phyloP scores from a whole-genome alignment of 257 asterid species.

The Jasminum sambac region DNA sequence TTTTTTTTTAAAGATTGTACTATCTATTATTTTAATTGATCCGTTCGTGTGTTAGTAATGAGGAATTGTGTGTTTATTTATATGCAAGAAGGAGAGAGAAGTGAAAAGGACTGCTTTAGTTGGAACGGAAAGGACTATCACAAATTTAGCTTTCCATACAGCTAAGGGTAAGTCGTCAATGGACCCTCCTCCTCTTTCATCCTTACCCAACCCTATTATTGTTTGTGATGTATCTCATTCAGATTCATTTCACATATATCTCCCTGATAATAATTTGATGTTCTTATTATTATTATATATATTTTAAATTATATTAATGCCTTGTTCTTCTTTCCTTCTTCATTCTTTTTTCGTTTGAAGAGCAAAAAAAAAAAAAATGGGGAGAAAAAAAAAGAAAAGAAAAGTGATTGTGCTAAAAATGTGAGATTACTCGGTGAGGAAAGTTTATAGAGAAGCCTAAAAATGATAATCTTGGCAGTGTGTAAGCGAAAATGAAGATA shows the following conservation, averaged over 20 bases:
- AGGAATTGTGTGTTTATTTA: conserved; percentile 28
- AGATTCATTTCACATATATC: neutral
- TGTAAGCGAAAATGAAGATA: no score
- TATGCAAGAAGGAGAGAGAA: conserved; percentile 19
- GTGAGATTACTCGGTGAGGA: no score
- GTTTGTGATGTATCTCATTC: neutral
- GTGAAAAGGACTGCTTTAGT: conserved; percentile 28
- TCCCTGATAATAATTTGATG: neutral
- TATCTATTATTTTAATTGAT: neutral
- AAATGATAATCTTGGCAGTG: no score
- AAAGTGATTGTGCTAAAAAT: no score
- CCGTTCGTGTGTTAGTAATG: conserved; percentile 19
- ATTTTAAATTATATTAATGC: no score
- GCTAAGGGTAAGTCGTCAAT: conserved; percentile 66
- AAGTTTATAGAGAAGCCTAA: no score
- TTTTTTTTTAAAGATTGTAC: neutral
- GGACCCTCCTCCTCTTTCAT: conserved; percentile 46
- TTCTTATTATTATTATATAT: neutral
- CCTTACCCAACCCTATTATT: conserved; percentile 34
- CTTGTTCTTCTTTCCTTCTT: no score
- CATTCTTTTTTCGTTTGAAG: no score
- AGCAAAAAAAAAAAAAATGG: no score
- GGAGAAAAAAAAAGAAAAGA: no score
- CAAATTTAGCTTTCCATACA: conserved; percentile 49
- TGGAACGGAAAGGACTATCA: conserved; percentile 27